Conservation (phyloP, 768 basidiomycete genomes). For the Russula dissimulans region DNA sequence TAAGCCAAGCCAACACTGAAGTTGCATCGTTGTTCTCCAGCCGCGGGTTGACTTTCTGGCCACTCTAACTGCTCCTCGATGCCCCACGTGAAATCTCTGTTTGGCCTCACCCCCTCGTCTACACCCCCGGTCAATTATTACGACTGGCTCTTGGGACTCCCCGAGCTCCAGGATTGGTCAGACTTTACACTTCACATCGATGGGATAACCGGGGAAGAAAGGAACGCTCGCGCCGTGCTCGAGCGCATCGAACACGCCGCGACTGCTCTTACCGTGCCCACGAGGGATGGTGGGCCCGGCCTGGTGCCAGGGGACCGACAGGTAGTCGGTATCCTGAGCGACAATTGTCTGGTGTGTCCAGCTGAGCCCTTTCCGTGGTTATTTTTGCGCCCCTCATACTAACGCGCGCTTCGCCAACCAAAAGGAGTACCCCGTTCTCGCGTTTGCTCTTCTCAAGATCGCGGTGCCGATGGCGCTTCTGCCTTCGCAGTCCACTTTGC, state of each 20-base stretch:
- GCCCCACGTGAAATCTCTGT: background rate
- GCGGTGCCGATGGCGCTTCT: constrained; percentile 47
- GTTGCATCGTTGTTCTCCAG: background rate
- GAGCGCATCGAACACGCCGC: constrained; percentile 45
- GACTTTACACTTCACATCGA: constrained; percentile 53
- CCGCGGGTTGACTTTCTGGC: too few relatives aligned
- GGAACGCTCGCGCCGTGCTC: constrained; percentile 40
- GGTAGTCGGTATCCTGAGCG: constrained; percentile 60
- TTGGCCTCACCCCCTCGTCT: background rate
- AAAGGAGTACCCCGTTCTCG: constrained; percentile 43
- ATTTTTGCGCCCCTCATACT: background rate
- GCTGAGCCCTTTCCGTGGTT: background rate
- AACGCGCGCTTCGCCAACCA: constrained; percentile 19
- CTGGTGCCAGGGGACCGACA: constrained; percentile 34
- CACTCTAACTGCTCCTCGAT: background rate
- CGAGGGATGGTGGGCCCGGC: constrained; percentile 46
- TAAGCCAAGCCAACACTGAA: background rate
- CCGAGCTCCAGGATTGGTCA: constrained; percentile 19
- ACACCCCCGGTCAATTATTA: constrained; percentile 13
- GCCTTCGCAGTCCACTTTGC: constrained; percentile 45
- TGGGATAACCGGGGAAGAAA: constrained; percentile 37
- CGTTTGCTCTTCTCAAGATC: constrained; percentile 40
- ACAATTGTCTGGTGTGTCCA: constrained; percentile 53
- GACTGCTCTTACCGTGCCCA: constrained; percentile 37
- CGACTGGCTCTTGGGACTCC: constrained; percentile 5